phyloP scores from a whole-genome alignment of 768 basidiomycete genomes.

The Boletus subparvulus region DNA sequence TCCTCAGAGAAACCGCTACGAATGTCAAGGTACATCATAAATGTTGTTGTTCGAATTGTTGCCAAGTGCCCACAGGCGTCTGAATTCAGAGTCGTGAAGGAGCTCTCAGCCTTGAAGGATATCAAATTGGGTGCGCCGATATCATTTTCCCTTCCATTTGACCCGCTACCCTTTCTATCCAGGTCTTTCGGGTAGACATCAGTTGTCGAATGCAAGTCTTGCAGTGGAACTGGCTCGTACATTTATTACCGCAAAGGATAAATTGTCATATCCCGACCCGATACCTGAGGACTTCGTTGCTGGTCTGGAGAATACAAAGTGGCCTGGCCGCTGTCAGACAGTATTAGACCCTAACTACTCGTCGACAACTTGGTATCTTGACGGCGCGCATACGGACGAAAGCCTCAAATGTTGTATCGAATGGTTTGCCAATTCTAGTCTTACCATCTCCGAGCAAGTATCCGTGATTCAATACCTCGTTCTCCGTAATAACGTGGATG shows the following conservation, averaged over 20 bases:
- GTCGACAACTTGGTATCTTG: constrained; percentile 80
- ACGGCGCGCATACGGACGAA: constrained; percentile 94
- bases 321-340: constrained; percentile 95
- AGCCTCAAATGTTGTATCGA: constrained; percentile 83
- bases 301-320: constrained; percentile 69
- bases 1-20: constrained; percentile 64
- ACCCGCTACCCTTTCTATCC: constrained; percentile 4
- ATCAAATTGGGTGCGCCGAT: constrained; percentile 59
- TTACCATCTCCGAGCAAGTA: constrained; percentile 42
- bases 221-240: constrained; percentile 70
- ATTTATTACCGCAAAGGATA: constrained; percentile 51
- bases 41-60: neutral
- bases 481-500: constrained; percentile 1
- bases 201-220: constrained; percentile 82
- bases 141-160: neutral
- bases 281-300: constrained; percentile 55
- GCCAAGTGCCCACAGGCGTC: constrained; percentile 47
- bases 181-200: constrained; percentile 88
- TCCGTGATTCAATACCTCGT: neutral
- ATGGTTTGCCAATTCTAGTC: constrained; percentile 76
- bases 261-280: constrained; percentile 4
- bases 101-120: constrained; percentile 46
- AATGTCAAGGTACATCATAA: constrained; percentile 56
- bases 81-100: constrained; percentile 62
- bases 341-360: constrained; percentile 58